phyloP scores from a whole-genome alignment of 148 eudicot genomes.

The Rhododendron henanense region DNA sequence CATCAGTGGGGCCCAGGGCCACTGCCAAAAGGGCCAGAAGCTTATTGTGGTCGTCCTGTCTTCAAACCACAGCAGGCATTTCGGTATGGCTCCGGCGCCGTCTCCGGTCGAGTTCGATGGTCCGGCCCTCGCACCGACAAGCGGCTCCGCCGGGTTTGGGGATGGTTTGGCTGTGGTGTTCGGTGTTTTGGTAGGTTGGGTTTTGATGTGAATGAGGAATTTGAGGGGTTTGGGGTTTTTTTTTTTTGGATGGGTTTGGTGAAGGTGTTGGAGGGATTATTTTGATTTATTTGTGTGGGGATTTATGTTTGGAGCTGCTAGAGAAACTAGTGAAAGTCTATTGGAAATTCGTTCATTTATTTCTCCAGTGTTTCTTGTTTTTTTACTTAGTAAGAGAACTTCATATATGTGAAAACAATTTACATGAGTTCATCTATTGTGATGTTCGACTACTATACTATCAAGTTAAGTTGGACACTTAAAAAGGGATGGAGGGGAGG shows the following conservation, averaged over 20 bases:
- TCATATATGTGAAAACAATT: neutral
- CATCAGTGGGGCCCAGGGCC: constrained; percentile 51
- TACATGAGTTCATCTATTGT: neutral
- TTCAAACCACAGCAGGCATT: constrained; percentile 20
- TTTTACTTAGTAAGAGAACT: neutral
- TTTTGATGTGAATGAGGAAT: constrained; percentile 11
- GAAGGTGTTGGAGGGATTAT: neutral
- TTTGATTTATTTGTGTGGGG: neutral
- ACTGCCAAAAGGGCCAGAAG: constrained; percentile 75
- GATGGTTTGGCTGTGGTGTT: constrained; percentile 23
- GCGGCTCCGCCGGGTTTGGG: constrained; percentile 23
- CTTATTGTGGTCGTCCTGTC: constrained; percentile 62
- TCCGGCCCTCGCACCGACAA: constrained; percentile 54
- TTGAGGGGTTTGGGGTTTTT: neutral
- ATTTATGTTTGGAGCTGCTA: neutral
- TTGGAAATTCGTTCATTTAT: neutral
- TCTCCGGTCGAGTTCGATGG: constrained; percentile 34
- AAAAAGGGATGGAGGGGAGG: too few relatives aligned
- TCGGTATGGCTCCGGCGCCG: constrained; percentile 37
- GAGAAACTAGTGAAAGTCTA: neutral
- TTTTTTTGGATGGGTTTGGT: neutral
- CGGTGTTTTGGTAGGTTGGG: constrained; percentile 21
- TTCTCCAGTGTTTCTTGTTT: neutral
- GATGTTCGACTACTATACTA: too few relatives aligned
- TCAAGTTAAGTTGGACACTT: too few relatives aligned